A percentile compares a stretch with the other conserved stretches of the same genome.
These are phyloP conservation scores for Lepidium didymum DNA, from an alignment of 345 rosid genomes.

Conservation along the genomic window DNA sequence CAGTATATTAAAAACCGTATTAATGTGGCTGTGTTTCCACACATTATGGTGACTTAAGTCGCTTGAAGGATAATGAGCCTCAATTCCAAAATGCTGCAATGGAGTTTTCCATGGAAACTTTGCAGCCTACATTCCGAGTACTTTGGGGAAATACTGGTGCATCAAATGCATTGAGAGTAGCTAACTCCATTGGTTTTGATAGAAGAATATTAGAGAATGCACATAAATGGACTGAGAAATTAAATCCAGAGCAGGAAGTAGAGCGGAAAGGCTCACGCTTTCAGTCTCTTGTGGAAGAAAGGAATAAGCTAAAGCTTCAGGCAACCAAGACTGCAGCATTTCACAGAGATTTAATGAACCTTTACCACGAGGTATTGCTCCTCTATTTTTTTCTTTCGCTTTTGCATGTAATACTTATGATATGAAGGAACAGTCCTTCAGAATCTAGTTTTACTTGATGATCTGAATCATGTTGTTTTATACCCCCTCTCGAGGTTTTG, in stretches of 20 bases:
- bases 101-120: slow-evolving; percentile 85
- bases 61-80: slow-evolving; percentile 59
- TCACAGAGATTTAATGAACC: slow-evolving; percentile 53
- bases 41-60: slow-evolving; percentile 85
- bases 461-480: neutral
- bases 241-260: slow-evolving; percentile 64
- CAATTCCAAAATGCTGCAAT: slow-evolving; percentile 84
- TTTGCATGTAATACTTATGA: neutral
- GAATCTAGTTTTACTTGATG: neutral
- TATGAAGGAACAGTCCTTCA: neutral
- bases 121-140: slow-evolving; percentile 70
- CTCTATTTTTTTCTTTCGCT: neutral
- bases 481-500: neutral
- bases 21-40: slow-evolving; percentile 74
- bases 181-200: slow-evolving; percentile 75
- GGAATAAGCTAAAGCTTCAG: slow-evolving; percentile 57
- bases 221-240: slow-evolving; percentile 57
- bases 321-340: slow-evolving; percentile 46
- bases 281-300: slow-evolving; percentile 72
- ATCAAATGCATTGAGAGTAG: slow-evolving; percentile 83
- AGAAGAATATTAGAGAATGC: slow-evolving; percentile 53
- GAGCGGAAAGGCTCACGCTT: slow-evolving; percentile 59
- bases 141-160: slow-evolving; percentile 82
- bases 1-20: slow-evolving; percentile 51
- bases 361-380: slow-evolving; percentile 55